Conservation (phyloP, 176 grass and related monocot genomes). For the Echinochloa phyllopogon region DNA sequence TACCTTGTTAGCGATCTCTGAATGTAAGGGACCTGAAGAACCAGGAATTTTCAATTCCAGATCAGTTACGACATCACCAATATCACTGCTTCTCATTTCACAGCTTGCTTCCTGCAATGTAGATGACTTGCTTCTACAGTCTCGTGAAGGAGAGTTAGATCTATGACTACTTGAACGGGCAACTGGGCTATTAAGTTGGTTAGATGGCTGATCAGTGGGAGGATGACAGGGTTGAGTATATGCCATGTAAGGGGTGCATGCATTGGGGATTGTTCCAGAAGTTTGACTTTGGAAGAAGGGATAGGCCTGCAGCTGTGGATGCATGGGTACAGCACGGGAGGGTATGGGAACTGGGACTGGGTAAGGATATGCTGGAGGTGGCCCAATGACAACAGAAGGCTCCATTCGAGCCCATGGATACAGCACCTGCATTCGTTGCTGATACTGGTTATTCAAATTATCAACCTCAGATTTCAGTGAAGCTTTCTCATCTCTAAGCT, state of each 20-base stretch:
- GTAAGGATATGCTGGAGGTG: conserved; percentile 64
- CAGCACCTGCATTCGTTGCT: conserved; percentile 64
- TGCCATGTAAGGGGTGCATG: conserved; percentile 50
- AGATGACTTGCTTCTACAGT: conserved; percentile 64
- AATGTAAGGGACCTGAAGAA: conserved; percentile 53
- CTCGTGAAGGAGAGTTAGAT: conserved; percentile 46
- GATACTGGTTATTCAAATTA: conserved; percentile 71
- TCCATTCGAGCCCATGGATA: conserved; percentile 85
- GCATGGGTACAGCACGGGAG: conserved; percentile 67
- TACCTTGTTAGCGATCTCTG: conserved; percentile 62
- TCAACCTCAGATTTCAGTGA: conserved; percentile 81
- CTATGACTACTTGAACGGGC: conserved; percentile 46
- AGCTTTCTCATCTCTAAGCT: conserved; percentile 88
- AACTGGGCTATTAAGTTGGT: conserved; percentile 45
- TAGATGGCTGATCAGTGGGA: conserved; percentile 62
- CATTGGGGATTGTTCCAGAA: conserved; percentile 44
- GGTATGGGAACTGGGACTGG: conserved; percentile 69
- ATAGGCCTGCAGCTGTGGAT: conserved; percentile 61
- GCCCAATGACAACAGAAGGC: conserved; percentile 69
- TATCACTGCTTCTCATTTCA: conserved; percentile 57
- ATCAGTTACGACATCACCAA: conserved; percentile 81
- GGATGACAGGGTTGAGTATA: conserved; percentile 52
- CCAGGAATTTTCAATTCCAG: conserved; percentile 90
- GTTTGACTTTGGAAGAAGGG: conserved; percentile 59
- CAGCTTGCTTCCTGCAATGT: conserved; percentile 44